These are phyloP conservation scores for Neurospora sp. DNA, from an alignment of 495 filamentous ascomycete genomes.

Conservation along the genomic window DNA sequence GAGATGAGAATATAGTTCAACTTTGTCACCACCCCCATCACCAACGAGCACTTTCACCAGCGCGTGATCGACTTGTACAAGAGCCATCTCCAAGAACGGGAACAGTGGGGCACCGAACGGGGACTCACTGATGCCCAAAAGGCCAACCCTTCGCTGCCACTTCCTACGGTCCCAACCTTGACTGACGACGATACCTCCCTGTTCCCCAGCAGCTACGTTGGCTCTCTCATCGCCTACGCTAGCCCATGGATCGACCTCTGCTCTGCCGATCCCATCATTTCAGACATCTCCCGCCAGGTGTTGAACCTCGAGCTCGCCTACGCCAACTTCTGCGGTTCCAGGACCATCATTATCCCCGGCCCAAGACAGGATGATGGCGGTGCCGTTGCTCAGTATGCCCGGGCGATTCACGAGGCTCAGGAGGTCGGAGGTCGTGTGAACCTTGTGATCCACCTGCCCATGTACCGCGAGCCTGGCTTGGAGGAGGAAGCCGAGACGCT, in stretches of 20 bases:
- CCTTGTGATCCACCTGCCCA: conserved; percentile 69
- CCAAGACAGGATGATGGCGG: conserved; percentile 44
- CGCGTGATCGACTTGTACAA: conserved; percentile 57
- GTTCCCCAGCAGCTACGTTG: conserved; percentile 59
- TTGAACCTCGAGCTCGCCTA: conserved; percentile 86
- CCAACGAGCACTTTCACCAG: conserved; percentile 70
- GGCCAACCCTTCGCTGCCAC: conserved; percentile 24
- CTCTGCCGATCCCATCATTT: conserved; percentile 70
- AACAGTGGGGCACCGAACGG: conserved; percentile 13
- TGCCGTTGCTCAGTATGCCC: conserved; percentile 60
- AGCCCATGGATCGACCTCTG: conserved; percentile 88
- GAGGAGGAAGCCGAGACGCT: conserved; percentile 30
- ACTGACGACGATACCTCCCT: conserved; percentile 63
- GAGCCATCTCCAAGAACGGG: conserved; percentile 35
- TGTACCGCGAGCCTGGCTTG: conserved; percentile 49
- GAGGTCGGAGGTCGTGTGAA: conserved; percentile 63
- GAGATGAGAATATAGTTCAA: conserved; percentile 57
- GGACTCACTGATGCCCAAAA: conserved; percentile 10
- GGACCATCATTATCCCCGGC: conserved; percentile 70
- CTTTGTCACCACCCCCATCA: conserved; percentile 83
- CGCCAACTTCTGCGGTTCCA: conserved; percentile 85
- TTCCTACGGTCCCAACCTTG: conserved; percentile 57
- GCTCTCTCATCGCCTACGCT: conserved; percentile 58
- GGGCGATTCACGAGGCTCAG: conserved; percentile 73
- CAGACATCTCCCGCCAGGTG: conserved; percentile 77